A percentile compares a stretch with the other conserved stretches of the same genome.
Conservation (phyloP, 345 rosid species). For the Clarkia xantiana region DNA sequence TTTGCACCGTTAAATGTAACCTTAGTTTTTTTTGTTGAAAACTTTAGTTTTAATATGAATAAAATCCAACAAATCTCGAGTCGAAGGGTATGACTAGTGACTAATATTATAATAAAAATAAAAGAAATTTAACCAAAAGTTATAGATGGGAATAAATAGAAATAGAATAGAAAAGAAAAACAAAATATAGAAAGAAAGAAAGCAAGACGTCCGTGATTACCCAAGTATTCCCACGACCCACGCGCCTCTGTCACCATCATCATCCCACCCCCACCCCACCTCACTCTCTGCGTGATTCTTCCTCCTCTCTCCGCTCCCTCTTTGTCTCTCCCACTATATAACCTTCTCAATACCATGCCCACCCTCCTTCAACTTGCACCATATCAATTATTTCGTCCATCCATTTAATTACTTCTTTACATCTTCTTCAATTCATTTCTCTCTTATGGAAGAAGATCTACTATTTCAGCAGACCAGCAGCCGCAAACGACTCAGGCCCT, state of each 20-base stretch:
- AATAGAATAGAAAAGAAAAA: background rate
- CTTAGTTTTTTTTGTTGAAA: no score
- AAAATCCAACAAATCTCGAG: no score
- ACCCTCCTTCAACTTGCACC: conserved; percentile 6
- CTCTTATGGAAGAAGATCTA: no score
- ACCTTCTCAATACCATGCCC: conserved; percentile 9
- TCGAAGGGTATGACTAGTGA: no score
- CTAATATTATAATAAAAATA: no score
- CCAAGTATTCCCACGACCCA: conserved; percentile 15
- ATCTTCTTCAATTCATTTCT: no score
- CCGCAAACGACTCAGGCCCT: conserved; percentile 29
- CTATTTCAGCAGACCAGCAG: background rate
- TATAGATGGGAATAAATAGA: background rate
- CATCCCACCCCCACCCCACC: conserved; percentile 6
- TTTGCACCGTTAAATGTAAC: no score
- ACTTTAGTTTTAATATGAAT: no score
- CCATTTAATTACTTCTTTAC: background rate
- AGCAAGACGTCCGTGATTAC: conserved; percentile 38
- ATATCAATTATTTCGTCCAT: conserved; percentile 6
- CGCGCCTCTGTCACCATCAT: conserved; percentile 31
- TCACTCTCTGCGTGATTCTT: conserved; percentile 15
- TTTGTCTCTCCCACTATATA: conserved; percentile 31
- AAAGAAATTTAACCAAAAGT: background rate
- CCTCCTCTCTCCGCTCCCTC: conserved; percentile 15
- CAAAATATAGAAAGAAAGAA: background rate